phyloP scores from a whole-genome alignment of 1,139 yeast species.

The Yamadazyma pseudoaaseri region DNA sequence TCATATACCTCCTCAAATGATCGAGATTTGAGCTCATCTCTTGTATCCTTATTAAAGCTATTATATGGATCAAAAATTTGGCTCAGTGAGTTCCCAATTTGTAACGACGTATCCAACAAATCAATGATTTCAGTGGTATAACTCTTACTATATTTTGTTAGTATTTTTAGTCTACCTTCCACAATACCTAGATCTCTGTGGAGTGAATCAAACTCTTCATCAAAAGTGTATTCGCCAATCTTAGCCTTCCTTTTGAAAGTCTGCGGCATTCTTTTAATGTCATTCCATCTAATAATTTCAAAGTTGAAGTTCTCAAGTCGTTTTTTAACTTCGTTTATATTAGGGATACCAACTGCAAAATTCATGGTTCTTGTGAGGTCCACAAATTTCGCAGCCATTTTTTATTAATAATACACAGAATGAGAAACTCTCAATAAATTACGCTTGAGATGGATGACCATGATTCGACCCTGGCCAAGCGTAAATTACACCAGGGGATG shows the following conservation, averaged over 20 bases:
- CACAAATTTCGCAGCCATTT: slow-evolving; percentile 6
- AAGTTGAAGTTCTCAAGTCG: slow-evolving; percentile 6
- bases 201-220: slow-evolving; percentile 36
- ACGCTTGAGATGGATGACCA: slow-evolving; percentile 50
- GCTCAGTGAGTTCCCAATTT: slow-evolving; percentile 18
- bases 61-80: slow-evolving; percentile 29
- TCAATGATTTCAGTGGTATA: not conserved
- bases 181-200: slow-evolving; percentile 11
- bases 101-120: slow-evolving; percentile 17
- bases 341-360: not conserved
- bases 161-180: slow-evolving; percentile 15
- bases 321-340: slow-evolving; percentile 1
- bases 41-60: slow-evolving; percentile 11
- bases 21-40: slow-evolving; percentile 12
- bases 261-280: slow-evolving; percentile 22
- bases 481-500: slow-evolving; percentile 39
- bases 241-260: slow-evolving; percentile 29
- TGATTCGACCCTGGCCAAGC: slow-evolving; percentile 74
- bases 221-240: slow-evolving; percentile 30
- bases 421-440: not conserved
- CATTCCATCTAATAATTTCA: slow-evolving; percentile 23
- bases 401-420: slow-evolving; percentile 2
- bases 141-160: slow-evolving; percentile 19
- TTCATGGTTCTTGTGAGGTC: slow-evolving; percentile 7
- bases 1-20: slow-evolving; percentile 5